Base-by-base conservation (phyloP, 2,329 filamentous ascomycete species). In the Bisporella sp. region DNA sequence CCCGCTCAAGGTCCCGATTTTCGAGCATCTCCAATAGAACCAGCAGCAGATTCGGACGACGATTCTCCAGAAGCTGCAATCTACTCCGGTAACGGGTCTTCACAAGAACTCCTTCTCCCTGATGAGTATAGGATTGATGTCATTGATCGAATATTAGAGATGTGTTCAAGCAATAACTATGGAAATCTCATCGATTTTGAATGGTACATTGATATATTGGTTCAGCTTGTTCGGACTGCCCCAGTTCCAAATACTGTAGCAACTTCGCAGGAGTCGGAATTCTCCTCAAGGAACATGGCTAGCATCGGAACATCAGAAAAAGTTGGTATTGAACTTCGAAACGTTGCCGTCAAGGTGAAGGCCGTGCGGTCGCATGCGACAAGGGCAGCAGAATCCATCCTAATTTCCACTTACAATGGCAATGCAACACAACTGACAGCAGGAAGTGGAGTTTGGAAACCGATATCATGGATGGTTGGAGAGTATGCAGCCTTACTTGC, bases 151-250 rank as follows among this genome's bases (percentile, higher is more conserved):
- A 89, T 97, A 53, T 67, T 97, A 8, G 82, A 84, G 54, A 95
- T 99, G 82, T 97, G 92, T 66, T 88, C 89, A 6, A 82, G 84
- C 57, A 86, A 91, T 57, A 96, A 90, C 54, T 99, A 97, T 66
- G 78, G 79, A 39, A 89, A 90, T 62, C 75, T 99, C 45, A 73
- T 78, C 47, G 92, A 99, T 65, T 99, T 99, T 66, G 92, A 96
- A 59, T 99, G 93, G 93, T 97, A 97, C 66, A 86, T 97, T 57
- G 88, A 93, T 58, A 81, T 96, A 31, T 72, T 99, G 31, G 85
- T 89, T 5, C 89, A 96, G 64, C 77, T 99, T 11, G 82, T 96
- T 40, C 82, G 85, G 64, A 76, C 88, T 69, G 74, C 84, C 21
- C 86, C 73, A 0, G 59, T 72, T n/a, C 70, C 76, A 44, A 69